Conservation (phyloP, 352 stramenopile genomes). For the Pythium graminicola region DNA sequence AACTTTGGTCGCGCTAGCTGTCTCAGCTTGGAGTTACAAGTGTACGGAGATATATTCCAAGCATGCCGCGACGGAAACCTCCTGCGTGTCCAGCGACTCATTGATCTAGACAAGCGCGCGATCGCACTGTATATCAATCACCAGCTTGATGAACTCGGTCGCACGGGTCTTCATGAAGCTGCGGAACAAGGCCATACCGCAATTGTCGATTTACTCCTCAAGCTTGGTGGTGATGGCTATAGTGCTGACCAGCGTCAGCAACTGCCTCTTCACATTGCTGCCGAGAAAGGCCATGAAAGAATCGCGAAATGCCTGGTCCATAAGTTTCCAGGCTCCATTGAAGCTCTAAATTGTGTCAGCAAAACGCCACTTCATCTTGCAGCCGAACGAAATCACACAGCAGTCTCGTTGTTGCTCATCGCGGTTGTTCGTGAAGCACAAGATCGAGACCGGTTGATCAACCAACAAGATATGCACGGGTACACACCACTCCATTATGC, state of each 20-base stretch:
- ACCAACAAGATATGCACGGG: constrained; percentile 42
- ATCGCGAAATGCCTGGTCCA: constrained; percentile 44
- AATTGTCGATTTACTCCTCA: constrained; percentile 50
- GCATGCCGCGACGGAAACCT: constrained; percentile 52
- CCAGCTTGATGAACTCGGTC: constrained; percentile 30
- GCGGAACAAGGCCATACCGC: constrained; percentile 51
- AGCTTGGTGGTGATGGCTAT: constrained; percentile 46
- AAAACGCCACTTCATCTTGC: constrained; percentile 48
- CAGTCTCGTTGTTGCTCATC: constrained; percentile 29
- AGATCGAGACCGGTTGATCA: constrained; percentile 15
- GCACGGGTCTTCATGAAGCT: constrained; percentile 52
- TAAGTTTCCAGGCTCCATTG: constrained; percentile 35
- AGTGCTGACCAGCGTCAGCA: constrained; percentile 42
- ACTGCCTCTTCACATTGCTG: constrained; percentile 40
- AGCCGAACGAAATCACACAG: constrained; percentile 32
- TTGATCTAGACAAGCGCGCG: constrained; percentile 52
- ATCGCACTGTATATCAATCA: constrained; percentile 45
- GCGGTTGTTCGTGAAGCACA: constrained; percentile 16
- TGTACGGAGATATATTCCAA: constrained; percentile 50
- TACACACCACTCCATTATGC: constrained; percentile 58
- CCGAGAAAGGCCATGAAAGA: constrained; percentile 35
- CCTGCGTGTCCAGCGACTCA: constrained; percentile 40
- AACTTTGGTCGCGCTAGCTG: constrained; percentile 32
- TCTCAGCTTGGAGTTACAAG: constrained; percentile 37
- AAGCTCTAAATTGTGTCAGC: constrained; percentile 31